Base-by-base conservation (phyloP, 2,329 filamentous ascomycete genomes). In the Dendrostoma leiphaemia region DNA sequence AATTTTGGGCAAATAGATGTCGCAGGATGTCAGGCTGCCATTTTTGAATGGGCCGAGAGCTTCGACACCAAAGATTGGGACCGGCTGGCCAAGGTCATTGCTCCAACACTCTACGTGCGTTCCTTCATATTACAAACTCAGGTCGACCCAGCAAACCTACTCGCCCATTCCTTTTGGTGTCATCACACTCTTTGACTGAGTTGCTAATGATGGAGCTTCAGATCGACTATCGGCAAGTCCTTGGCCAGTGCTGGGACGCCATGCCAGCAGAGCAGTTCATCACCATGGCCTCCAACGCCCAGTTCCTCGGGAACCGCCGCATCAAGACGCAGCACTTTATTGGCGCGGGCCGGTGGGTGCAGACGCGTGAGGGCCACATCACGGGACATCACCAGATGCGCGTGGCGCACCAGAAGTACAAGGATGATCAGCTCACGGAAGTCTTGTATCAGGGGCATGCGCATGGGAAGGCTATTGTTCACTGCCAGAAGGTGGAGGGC, bases 41-140 rank as follows among this genome's bases (percentile, higher is more conserved):
- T 74, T 61, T 81, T 81, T 68, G 78, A 85, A 61, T 85, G 83
- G 83, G 82, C 81, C 17, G 82, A 84, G 67, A 82, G 78, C 72
- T 85, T 85, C 69, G 83, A 86, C 68, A 77, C 77, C 67, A 86
- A 86, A 69, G 81, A 86, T 71, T 86, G 83, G 82, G 72, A 75
- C 10, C 77, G 82, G 49, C 76, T 86, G 23, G 64, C 72, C 59
- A 21, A 21, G 24, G 7, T 6, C 15, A 4, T 41, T 21, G 37
- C 37, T 7, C 37, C 37, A 23, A 41, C 37, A 9, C 37, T 41
- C 37, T 41, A 21, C 37, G 37, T 41, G 15, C 15, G 37, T 21
- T 9, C 29, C 8, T 9, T 32, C 29, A 8, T 32, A 8, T 32
- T 8, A 32, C 29, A n/a, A n/a, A n/a, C n/a, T n/a, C n/a, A n/a